phyloP scores from a whole-genome alignment of 768 basidiomycete species.

The Boletus coccyginus region DNA sequence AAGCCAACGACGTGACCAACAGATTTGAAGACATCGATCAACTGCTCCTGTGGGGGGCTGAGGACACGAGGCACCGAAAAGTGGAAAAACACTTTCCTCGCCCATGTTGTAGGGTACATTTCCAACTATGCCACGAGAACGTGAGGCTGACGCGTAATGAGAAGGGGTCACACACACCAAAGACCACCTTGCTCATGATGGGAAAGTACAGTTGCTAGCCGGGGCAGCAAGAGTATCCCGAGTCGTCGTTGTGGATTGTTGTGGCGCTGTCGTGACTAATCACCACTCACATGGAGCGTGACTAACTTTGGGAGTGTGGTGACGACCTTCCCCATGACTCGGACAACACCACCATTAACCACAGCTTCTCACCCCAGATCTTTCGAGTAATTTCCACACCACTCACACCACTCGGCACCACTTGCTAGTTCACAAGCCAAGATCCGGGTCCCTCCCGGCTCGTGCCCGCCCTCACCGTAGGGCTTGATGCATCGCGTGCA shows the following conservation, averaged over 20 bases:
- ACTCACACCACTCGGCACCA: background rate
- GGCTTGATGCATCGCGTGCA: background rate
- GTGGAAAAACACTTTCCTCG: slow-evolving; percentile 43
- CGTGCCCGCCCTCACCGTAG: background rate
- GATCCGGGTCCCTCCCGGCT: background rate
- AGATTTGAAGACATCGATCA: slow-evolving; percentile 85
- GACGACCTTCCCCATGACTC: no score
- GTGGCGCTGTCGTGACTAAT: slow-evolving; percentile 17
- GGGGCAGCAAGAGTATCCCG: background rate
- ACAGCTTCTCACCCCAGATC: background rate
- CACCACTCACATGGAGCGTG: slow-evolving; percentile 1
- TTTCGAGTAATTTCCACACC: slow-evolving; percentile 4
- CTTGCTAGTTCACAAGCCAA: background rate
- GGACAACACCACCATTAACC: background rate
- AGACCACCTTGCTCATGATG: slow-evolving; percentile 68
- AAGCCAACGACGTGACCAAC: slow-evolving; percentile 90
- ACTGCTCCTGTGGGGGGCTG: slow-evolving; percentile 54
- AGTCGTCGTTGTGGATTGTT: background rate
- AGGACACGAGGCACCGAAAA: background rate
- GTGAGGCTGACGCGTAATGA: background rate
- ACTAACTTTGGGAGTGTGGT: background rate
- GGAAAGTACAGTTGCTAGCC: background rate
- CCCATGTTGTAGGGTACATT: slow-evolving; percentile 92
- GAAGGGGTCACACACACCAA: slow-evolving; percentile 46
- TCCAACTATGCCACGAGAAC: slow-evolving; percentile 49